These are phyloP conservation scores for Polyporus arcularius DNA, from an alignment of 768 basidiomycete genomes.

Conservation along the genomic window DNA sequence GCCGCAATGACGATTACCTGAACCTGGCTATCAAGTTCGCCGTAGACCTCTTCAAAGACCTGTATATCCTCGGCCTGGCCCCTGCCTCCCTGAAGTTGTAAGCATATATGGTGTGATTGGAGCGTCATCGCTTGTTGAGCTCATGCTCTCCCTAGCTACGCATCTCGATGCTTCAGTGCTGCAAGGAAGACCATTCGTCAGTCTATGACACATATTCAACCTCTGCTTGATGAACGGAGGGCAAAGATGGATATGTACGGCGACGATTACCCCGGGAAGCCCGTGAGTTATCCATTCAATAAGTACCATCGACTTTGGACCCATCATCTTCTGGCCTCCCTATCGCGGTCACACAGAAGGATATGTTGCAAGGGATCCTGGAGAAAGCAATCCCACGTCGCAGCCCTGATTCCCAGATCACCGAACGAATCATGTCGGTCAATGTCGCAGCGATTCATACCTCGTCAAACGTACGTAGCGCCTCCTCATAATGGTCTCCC, in stretches of 20 bases:
- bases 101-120: not conserved
- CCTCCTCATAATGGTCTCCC: not conserved
- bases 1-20: slow-evolving; percentile 28
- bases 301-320: too few relatives aligned
- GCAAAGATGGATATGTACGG: slow-evolving; percentile 18
- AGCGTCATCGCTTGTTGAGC: not conserved
- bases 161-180: slow-evolving; percentile 8
- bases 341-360: slow-evolving; percentile 12
- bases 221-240: slow-evolving; percentile 22
- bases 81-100: slow-evolving; percentile 20
- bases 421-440: slow-evolving; percentile 27
- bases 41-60: slow-evolving; percentile 28
- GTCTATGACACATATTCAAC: slow-evolving; percentile 8
- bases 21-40: slow-evolving; percentile 33
- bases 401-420: not conserved
- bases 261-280: slow-evolving; percentile 18
- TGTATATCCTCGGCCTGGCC: slow-evolving; percentile 31
- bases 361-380: slow-evolving; percentile 34
- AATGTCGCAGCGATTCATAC: slow-evolving; percentile 42
- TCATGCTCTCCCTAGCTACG: not conserved
- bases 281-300: slow-evolving; percentile 27
- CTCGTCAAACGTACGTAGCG: slow-evolving; percentile 30
- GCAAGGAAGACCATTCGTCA: slow-evolving; percentile 9
- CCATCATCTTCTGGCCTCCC: too few relatives aligned
- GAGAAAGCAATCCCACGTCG: not conserved